Evolutionary conservation across 1,284 basidiomycete species (phyloP), one percentile per base, ranked within the genome.

Genomic region (Boletus coffeatus): DNA sequence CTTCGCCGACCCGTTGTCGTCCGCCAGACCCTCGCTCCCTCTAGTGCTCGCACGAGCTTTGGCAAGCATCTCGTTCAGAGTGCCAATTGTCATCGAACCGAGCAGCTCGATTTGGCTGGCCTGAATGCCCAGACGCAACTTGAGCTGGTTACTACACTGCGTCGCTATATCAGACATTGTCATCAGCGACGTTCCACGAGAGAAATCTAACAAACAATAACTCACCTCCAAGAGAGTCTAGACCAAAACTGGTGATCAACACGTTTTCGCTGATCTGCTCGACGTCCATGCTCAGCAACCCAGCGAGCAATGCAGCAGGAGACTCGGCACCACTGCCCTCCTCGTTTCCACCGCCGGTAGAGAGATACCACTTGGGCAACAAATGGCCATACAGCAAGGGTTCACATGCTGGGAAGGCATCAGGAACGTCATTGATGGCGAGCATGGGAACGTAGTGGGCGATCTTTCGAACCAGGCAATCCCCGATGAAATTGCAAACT

Each of bases 361-460:
- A 67, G n/a, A 74, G 60, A 46, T 67, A 73, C 34, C 62, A 60
- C 43, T 67, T 70, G 11, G 65, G 59, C 14, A 72, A 60, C 13
- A 72, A 57, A 43, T 72, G 71, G 13, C 62, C 62, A 10, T 72
- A 74, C 41, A 72, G 57, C 18, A 69, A 61, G 1, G 69, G 71
- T 46, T 68, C 71, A 55, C 71, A 74, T 9, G 65, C 13, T 5
- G 66, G 64, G 63, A 73, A 73, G 1, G 69, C 65, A 29, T 66
- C 69, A 2, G 70, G 70, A 41, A 67, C 62, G 14, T 73, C 70
- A 14, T 36, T 14, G 46, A 74, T 66, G 10, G 69, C 48, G 16
- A 73, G 69, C 68, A 73, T 73, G 1, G 73, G 71, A 16, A 73
- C 71, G 21, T 74, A 74, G 60, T 74, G 73, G 10, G 68, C 56